Evolutionary conservation across 163 green algal genomes (phyloP), one percentile per base, ranked within the genome.

Genomic region (Volvox carteri): DNA sequence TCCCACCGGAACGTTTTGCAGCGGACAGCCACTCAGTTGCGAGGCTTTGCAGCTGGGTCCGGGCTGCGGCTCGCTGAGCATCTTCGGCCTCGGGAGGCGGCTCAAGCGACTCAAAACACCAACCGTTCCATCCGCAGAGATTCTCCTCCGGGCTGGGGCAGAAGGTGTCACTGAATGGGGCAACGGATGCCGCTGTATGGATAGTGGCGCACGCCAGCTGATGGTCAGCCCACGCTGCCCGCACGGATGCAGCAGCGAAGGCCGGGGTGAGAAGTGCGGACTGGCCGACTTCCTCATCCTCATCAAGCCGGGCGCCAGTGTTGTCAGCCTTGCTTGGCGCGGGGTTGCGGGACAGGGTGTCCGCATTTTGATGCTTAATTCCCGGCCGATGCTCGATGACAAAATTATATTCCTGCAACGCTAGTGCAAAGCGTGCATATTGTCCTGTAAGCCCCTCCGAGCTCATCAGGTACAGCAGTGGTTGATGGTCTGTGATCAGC

Each of bases 391-490:
- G 89, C 18, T 74, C 18, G 0, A 94, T 39, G 0, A 48, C 80
- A 72, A 92, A 91, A 19, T 92, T 70, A 48, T 86, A 92, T 23
- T 94, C 88, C 41, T 88, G 70, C n/a, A 94, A 25, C 21, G 73
- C 78, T 35, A 94, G 46, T 9, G 86, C 76, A 65, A 90, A 94
- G 1, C 91, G 78, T 28, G 83, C 86, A 72, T 92, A 78, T 37
- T 92, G 88, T 2, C 89, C 86, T 12, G 68, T 88, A 1, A 92
- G 60, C 11, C 81, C 35, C 14, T 87, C 48, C 30, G 81, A 85
- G 35, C 52, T 91, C 76, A 94, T 86, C 23, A 94, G 77, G 50
- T 90, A 92, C 16, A 76, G n/a, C 18, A 94, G 85, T 12, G 90
- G 90, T 37, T 92, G 48, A 52, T 92, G 89, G 50, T 93, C 90